Evolutionary conservation across 2,329 filamentous ascomycete species (phyloP).

Genomic region (Phaeosphaeriaceae sp.): DNA sequence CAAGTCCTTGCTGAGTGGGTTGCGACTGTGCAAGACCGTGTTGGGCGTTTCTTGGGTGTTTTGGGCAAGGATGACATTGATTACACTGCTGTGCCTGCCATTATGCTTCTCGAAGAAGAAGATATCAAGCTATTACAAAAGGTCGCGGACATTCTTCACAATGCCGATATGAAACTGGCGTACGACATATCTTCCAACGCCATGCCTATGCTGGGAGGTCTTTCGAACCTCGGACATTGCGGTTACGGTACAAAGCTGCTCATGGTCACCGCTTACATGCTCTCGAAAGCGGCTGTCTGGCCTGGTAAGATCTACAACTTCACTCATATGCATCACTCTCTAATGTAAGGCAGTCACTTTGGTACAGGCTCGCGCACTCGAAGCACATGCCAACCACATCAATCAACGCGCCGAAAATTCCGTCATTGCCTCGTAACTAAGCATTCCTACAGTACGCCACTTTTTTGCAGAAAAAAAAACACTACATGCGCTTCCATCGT

Average conservation of each 20-base stretch:
- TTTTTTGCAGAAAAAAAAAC: not conserved
- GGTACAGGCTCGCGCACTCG: slow-evolving; percentile 71
- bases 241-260: slow-evolving; percentile 88
- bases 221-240: slow-evolving; percentile 65
- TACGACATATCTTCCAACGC: slow-evolving; percentile 58
- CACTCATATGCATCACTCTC: slow-evolving; percentile 1
- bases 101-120: slow-evolving; percentile 91
- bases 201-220: slow-evolving; percentile 58
- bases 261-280: slow-evolving; percentile 82
- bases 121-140: slow-evolving; percentile 86
- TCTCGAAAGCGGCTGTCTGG: slow-evolving; percentile 91
- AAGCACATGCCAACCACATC: slow-evolving; percentile 70
- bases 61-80: slow-evolving; percentile 85
- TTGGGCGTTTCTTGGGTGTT: slow-evolving; percentile 88
- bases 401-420: slow-evolving; percentile 66
- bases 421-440: slow-evolving; percentile 35
- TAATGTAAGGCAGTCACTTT: slow-evolving; percentile 65
- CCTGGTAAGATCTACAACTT: slow-evolving; percentile 69
- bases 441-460: not conserved
- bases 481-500: not conserved
- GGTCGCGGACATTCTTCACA: slow-evolving; percentile 78
- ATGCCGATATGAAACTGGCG: slow-evolving; percentile 81
- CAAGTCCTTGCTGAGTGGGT: slow-evolving; percentile 96
- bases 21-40: slow-evolving; percentile 88
- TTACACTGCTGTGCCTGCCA: slow-evolving; percentile 78